Evolutionary conservation across 352 stramenopile genomes (phyloP).

Genomic region (Globisporangium mamillatum): DNA sequence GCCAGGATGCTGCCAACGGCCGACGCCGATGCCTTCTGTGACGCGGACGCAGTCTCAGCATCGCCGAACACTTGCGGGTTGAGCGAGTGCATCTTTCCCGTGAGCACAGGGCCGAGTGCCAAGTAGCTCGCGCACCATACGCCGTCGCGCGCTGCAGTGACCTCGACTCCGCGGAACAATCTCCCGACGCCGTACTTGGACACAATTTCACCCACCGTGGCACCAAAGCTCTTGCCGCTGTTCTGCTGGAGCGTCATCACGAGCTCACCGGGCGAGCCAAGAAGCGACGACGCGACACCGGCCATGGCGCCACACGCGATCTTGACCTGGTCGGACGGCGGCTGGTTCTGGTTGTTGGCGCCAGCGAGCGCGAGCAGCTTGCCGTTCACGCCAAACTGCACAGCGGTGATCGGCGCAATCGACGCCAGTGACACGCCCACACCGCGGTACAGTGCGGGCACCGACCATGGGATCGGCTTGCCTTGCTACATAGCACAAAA

Average conservation of each 20-base stretch:
- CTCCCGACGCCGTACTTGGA: slow-evolving; percentile 40
- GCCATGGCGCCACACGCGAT: slow-evolving; percentile 61
- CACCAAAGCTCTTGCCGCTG: slow-evolving; percentile 61
- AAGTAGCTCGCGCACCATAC: slow-evolving; percentile 81
- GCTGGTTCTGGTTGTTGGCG: slow-evolving; percentile 1
- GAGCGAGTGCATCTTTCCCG: slow-evolving; percentile 49
- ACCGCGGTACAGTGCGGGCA: slow-evolving; percentile 66
- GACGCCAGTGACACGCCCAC: slow-evolving; percentile 75
- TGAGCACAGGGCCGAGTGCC: slow-evolving; percentile 71
- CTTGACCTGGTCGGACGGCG: slow-evolving; percentile 47
- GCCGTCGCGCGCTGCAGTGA: slow-evolving; percentile 61
- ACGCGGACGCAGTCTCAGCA: slow-evolving; percentile 42
- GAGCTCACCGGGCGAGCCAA: slow-evolving; percentile 74
- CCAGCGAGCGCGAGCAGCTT: slow-evolving; percentile 40
- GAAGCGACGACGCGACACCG: slow-evolving; percentile 52
- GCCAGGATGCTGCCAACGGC: slow-evolving; percentile 65
- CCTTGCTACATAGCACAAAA: slow-evolving; percentile 39
- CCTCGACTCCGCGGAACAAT: slow-evolving; percentile 56
- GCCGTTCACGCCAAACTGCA: slow-evolving; percentile 81
- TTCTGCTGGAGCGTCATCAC: slow-evolving; percentile 89
- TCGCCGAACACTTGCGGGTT: slow-evolving; percentile 55
- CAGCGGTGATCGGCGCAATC: slow-evolving; percentile 73
- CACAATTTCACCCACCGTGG: slow-evolving; percentile 59
- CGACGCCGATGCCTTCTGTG: slow-evolving; percentile 63
- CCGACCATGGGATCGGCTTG: slow-evolving; percentile 59